Percentiles rank a stretch among this genome's conserved stretches.
phyloP scores from a whole-genome alignment of 176 grass and related monocot species.

The Raddia distichophylla region DNA sequence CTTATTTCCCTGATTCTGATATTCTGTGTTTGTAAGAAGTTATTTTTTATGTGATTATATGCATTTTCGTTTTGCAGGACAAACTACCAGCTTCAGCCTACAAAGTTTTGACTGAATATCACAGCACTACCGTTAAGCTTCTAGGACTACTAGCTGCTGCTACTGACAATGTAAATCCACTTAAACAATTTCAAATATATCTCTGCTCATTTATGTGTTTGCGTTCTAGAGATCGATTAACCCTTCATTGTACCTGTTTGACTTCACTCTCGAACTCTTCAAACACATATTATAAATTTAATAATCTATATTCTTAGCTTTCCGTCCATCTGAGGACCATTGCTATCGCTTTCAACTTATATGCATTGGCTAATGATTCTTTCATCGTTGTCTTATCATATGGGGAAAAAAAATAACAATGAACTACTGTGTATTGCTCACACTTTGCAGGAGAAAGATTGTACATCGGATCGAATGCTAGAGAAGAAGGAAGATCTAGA shows the following conservation, averaged over 20 bases:
- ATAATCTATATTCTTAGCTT: not conserved
- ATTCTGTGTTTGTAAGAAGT: not conserved
- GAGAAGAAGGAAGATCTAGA: conserved; percentile 75
- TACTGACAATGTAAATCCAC: conserved; percentile 72
- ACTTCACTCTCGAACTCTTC: not conserved
- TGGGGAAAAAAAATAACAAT: not conserved
- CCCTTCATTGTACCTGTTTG: not conserved
- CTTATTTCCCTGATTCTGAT: conserved; percentile 21
- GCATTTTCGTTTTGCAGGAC: conserved; percentile 55
- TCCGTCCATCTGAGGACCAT: not conserved
- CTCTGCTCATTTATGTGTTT: not conserved
- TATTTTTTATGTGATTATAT: conserved; percentile 10
- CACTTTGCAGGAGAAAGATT: conserved; percentile 66
- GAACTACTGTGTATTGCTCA: not conserved
- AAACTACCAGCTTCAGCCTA: conserved; percentile 70
- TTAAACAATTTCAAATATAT: not conserved
- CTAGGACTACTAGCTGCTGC: conserved; percentile 84
- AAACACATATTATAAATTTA: not conserved
- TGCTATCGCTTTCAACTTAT: not conserved
- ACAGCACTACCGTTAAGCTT: conserved; percentile 75
- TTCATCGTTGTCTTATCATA: not conserved
- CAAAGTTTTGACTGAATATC: conserved; percentile 87
- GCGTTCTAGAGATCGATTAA: too few species aligned
- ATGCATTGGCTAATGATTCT: not conserved
- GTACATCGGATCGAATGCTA: conserved; percentile 61